Base-by-base conservation (phyloP, 768 basidiomycete genomes). In the Goffeauzyma gilvescens region DNA sequence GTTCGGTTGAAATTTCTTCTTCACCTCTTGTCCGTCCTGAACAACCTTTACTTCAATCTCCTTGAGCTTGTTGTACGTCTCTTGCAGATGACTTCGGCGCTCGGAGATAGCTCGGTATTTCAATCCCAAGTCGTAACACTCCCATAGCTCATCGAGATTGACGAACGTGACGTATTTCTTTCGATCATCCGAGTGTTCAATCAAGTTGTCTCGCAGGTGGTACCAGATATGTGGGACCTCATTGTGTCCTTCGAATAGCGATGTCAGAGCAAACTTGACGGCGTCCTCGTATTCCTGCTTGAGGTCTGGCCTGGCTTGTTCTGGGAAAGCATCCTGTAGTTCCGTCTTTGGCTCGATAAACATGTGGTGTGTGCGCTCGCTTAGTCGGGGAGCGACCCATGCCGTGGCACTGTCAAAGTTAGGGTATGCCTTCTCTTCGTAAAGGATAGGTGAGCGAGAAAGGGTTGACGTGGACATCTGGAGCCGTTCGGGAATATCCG, bases 151-250 rank as follows among this genome's bases (percentile, higher is more conserved):
- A 32, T 73, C 67, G 46, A 79, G 69, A 50, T 65, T 72, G 45
- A 98, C n/a, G n/a, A n/a, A n/a, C 9, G 26, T 28, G 17, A 22
- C 23, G 32, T 32, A 39, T 37, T 37, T 23, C 23, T 31, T 12
- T 6, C 15, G 17, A 26, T 54, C 52, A 2, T 53, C 49, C 6
- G 46, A 45, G 20, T 35, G 44, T 24, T 46, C 45, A 34, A 76
- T 75, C 54, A 96, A 79, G 55, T 82, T 79, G 60, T 98, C 93
- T 27, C 82, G 74, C 55, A 82, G 83, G 68, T 95, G 85, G 14
- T 76, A 75, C 80, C 81, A 93, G 49, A 96, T 76, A 65, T 86
- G 89, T 0, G 93, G 86, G 6, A 95, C 89, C 61, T 98, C 93
- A 50, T 81, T 79, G 53, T 83, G 75, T 32, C 85, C 75, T 38